Conservation (phyloP, 2,329 filamentous ascomycete genomes). For the Trichophaea hybrida region DNA sequence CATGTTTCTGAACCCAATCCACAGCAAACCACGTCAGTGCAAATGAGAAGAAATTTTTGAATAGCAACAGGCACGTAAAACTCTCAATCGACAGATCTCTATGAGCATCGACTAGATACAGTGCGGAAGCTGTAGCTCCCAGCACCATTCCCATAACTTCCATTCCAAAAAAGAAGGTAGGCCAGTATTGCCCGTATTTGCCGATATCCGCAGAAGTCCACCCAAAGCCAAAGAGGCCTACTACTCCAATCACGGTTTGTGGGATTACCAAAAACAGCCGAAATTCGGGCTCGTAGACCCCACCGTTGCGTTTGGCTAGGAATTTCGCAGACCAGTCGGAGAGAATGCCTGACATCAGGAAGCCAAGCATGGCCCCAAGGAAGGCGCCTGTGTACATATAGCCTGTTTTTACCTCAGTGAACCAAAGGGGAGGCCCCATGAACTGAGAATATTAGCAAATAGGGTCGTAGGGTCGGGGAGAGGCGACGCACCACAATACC, state of each 20-base stretch:
- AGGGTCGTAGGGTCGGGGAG: conserved; percentile 2
- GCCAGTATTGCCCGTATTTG: conserved; percentile 56
- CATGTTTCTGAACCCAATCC: conserved; percentile 55
- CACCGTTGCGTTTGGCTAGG: conserved; percentile 60
- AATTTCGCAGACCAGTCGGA: conserved; percentile 57
- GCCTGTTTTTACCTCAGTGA: conserved; percentile 67
- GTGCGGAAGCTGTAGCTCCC: conserved; percentile 66
- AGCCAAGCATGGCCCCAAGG: conserved; percentile 64
- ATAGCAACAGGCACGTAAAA: conserved; percentile 78
- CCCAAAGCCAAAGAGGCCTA: conserved; percentile 74
- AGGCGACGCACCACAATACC: conserved; percentile 32
- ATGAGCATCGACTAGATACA: conserved; percentile 90
- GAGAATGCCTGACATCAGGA: conserved; percentile 57
- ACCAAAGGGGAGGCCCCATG: conserved; percentile 65
- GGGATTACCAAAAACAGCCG: conserved; percentile 67
- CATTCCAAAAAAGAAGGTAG: conserved; percentile 68
- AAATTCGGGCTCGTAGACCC: conserved; percentile 85
- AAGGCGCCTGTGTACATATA: conserved; percentile 79
- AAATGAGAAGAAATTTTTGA: conserved; percentile 91
- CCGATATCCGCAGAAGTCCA: conserved; percentile 49
- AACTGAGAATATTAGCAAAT: conserved; percentile 34
- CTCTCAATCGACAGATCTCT: conserved; percentile 76
- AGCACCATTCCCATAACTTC: conserved; percentile 85
- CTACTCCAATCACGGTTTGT: conserved; percentile 61
- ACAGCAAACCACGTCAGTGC: conserved; percentile 68